A percentile compares a stretch with the other conserved stretches of the same genome.
Conservation (phyloP, 495 filamentous ascomycete genomes). For the Clavariopsis aquatica region DNA sequence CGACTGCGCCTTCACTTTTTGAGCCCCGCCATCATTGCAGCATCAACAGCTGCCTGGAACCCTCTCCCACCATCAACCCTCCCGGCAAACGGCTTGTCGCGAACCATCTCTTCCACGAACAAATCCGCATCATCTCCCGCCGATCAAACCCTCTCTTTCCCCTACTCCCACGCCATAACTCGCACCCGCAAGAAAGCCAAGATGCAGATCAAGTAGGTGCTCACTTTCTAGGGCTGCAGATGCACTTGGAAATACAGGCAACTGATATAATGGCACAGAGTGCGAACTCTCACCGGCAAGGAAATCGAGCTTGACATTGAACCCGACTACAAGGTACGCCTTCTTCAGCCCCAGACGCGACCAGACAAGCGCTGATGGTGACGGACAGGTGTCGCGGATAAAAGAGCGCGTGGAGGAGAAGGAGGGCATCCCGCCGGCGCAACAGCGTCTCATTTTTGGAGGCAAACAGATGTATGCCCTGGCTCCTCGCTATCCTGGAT, state of each 20-base stretch:
- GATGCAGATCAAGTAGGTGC: conserved; percentile 41
- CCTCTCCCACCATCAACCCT: not conserved
- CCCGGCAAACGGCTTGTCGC: not conserved
- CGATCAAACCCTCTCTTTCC: not conserved
- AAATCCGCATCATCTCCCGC: not conserved
- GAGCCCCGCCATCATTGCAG: not conserved
- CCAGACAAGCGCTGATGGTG: conserved; percentile 10
- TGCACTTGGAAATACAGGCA: not conserved
- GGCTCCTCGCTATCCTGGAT: not conserved
- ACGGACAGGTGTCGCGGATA: conserved; percentile 76
- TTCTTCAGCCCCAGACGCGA: not conserved
- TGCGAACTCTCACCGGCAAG: conserved; percentile 96
- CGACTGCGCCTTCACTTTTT: conserved; percentile 4
- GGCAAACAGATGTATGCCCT: conserved; percentile 91
- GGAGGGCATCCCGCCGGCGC: conserved; percentile 95
- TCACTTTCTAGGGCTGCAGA: not conserved
- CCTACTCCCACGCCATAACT: not conserved
- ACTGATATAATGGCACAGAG: conserved; percentile 55
- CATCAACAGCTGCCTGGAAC: conserved; percentile 3
- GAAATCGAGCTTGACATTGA: conserved; percentile 99
- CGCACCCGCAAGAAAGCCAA: not conserved
- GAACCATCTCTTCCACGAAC: not conserved
- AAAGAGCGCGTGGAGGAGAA: conserved; percentile 99
- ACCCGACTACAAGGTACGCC: conserved; percentile 77
- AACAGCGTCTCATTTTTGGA: conserved; percentile 93